Percentiles rank a stretch among this genome's conserved stretches.
Conservation (phyloP, 2,329 filamentous ascomycete genomes). For the Diaporthe vaccinii region DNA sequence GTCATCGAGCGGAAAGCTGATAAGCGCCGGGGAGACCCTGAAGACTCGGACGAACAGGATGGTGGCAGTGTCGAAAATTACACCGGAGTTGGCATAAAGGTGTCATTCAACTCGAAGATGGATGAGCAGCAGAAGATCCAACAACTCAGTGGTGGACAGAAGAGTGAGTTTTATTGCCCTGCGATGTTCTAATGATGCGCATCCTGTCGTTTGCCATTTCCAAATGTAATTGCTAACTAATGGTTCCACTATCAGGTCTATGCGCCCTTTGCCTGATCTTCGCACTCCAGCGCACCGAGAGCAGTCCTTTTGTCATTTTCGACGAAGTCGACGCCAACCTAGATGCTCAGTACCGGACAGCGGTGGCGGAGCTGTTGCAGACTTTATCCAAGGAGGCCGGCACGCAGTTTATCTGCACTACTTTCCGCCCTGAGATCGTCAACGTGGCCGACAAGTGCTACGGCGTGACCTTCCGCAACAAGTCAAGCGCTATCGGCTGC, state of each 20-base stretch:
- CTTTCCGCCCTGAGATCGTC: slow-evolving; percentile 97
- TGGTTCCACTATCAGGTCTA: slow-evolving; percentile 70
- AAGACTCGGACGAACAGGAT: slow-evolving; percentile 79
- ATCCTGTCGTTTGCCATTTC: neutral
- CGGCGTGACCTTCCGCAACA: slow-evolving; percentile 92
- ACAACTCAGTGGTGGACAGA: slow-evolving; percentile 96
- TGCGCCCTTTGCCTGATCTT: slow-evolving; percentile 98
- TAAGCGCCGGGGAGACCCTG: slow-evolving; percentile 68
- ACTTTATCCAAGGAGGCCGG: slow-evolving; percentile 77
- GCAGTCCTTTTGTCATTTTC: slow-evolving; percentile 98
- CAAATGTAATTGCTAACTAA: slow-evolving; percentile 14
- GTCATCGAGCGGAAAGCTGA: slow-evolving; percentile 94
- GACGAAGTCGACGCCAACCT: slow-evolving; percentile 99
- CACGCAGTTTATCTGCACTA: slow-evolving; percentile 96
- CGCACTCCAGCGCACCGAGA: slow-evolving; percentile 97
- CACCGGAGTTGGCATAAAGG: slow-evolving; percentile 93
- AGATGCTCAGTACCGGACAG: slow-evolving; percentile 96
- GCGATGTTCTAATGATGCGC: neutral
- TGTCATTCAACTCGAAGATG: slow-evolving; percentile 96
- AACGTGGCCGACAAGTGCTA: slow-evolving; percentile 98
- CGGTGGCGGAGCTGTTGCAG: slow-evolving; percentile 89
- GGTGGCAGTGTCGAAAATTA: slow-evolving; percentile 91
- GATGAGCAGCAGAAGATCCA: slow-evolving; percentile 99
- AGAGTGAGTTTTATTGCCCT: slow-evolving; percentile 74
- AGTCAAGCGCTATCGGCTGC: slow-evolving; percentile 94